Base-by-base conservation (phyloP, 2,329 filamentous ascomycete genomes). In the Stachybotrys elegans region DNA sequence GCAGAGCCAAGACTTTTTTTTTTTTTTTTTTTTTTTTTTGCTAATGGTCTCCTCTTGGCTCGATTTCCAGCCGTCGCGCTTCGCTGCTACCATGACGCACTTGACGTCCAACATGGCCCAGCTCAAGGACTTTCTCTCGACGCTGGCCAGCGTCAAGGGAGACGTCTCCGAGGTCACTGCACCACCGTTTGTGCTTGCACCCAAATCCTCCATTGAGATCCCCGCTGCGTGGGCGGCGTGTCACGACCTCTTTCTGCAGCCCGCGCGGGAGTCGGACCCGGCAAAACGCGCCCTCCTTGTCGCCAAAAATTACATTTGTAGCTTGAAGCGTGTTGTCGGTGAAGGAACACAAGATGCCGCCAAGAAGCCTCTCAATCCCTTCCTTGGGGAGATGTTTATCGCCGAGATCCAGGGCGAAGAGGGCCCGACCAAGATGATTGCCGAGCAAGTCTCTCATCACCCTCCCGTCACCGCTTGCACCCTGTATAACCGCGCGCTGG, bases 151-250 rank as follows among this genome's bases (percentile, higher is more conserved):
- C 11, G 22, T 39, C 20, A 44, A 39, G 20, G 42, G 42, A 5
- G 42, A 44, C 19, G 20, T 44, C 5, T 40, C 35, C 25, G 34
- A 29, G 22, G 27, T 44, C 3, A 44, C 42, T 3, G 42, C 42
- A 11, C 42, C 42, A 13, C 42, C 42, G 8, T 44, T 44, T 32
- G 25, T 44, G n/a, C 42, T 44, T 22, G 42, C 42, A 3, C 42
- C 42, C 16, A 44, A 44, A 16, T 44, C 42, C n/a, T 35, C 42
- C 42, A 44, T 44, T 22, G 42, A 44, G 23, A 44, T 40, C 19
- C 25, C 42, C 25, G 27, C 35, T 9, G 35, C 35, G 6, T 44
- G 42, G 42, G 42, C 42, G 13, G 20, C 35, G 16, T 23, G 35
- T 22, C 42, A 44, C 14, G 3, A 12, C 13, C 25, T 44, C 13